phyloP scores from a whole-genome alignment of 2,329 filamentous ascomycete genomes.

The Nemania abortiva region DNA sequence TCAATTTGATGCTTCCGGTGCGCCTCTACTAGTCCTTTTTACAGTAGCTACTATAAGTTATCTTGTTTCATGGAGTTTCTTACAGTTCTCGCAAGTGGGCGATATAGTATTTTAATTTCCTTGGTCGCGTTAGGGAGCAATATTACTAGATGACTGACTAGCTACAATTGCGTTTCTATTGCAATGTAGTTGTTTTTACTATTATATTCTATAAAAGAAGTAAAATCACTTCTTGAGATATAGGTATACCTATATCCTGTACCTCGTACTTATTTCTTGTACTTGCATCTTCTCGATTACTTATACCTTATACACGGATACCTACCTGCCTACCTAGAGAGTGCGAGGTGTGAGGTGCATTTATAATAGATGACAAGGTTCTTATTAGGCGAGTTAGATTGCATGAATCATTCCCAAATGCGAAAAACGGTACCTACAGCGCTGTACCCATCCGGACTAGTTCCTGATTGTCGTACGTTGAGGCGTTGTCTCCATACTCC shows the following conservation, averaged over 20 bases:
- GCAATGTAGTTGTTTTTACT: no score
- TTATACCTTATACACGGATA: neutral
- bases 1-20: neutral
- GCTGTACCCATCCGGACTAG: neutral
- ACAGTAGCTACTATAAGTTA: neutral
- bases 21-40: neutral
- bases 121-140: no score
- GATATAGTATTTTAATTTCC: no score
- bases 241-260: neutral
- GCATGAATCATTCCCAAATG: slow-evolving; percentile 27
- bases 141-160: no score
- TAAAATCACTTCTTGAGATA: no score
- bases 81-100: neutral
- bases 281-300: neutral
- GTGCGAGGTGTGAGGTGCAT: slow-evolving; percentile 16
- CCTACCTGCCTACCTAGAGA: neutral
- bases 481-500: slow-evolving; percentile 10
- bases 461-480: neutral
- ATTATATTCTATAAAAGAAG: no score
- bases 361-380: slow-evolving; percentile 33
- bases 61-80: neutral
- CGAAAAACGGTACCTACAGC: slow-evolving; percentile 6
- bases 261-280: neutral
- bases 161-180: no score
- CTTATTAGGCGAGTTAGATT: slow-evolving; percentile 31